phyloP scores from a whole-genome alignment of 164 flowering plant species.

The Hamamelis virginiana region DNA sequence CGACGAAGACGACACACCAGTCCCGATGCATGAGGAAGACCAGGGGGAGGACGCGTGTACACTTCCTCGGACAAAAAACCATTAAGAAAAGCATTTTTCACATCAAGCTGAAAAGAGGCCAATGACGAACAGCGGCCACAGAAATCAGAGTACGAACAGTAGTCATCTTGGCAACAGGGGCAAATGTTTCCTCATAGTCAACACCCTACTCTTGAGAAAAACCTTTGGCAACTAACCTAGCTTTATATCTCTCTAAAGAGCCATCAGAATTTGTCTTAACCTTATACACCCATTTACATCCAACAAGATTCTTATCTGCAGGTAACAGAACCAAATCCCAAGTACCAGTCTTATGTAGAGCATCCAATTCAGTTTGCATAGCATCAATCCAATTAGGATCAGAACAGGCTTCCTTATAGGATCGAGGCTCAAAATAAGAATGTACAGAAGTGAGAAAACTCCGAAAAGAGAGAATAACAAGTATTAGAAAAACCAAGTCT shows the following conservation, averaged over 20 bases:
- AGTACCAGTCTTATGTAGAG: too few species aligned
- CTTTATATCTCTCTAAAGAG: not conserved
- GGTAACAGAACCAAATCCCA: too few species aligned
- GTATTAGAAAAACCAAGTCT: too few species aligned
- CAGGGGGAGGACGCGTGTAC: conserved; percentile 3
- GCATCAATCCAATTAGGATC: too few species aligned
- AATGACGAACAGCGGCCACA: not conserved
- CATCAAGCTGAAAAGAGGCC: conserved; percentile 7
- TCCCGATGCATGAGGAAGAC: not conserved
- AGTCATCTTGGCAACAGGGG: conserved; percentile 2
- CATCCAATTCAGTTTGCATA: too few species aligned
- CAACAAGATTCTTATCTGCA: too few species aligned
- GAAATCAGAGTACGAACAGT: not conserved
- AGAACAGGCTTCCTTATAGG: too few species aligned
- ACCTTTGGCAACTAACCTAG: not conserved
- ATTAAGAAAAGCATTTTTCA: conserved; percentile 12
- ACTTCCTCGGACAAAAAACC: conserved; percentile 10
- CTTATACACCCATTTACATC: conserved; percentile 12
- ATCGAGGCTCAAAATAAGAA: too few species aligned
- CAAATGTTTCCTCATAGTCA: conserved; percentile 7
- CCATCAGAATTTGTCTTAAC: conserved; percentile 6
- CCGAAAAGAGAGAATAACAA: too few species aligned
- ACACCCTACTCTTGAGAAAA: conserved; percentile 7
- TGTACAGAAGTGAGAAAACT: too few species aligned
- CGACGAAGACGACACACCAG: conserved; percentile 4